These are phyloP conservation scores for Colletotrichum limetticola DNA, from an alignment of 2,329 filamentous ascomycete species.

Conservation along the genomic window DNA sequence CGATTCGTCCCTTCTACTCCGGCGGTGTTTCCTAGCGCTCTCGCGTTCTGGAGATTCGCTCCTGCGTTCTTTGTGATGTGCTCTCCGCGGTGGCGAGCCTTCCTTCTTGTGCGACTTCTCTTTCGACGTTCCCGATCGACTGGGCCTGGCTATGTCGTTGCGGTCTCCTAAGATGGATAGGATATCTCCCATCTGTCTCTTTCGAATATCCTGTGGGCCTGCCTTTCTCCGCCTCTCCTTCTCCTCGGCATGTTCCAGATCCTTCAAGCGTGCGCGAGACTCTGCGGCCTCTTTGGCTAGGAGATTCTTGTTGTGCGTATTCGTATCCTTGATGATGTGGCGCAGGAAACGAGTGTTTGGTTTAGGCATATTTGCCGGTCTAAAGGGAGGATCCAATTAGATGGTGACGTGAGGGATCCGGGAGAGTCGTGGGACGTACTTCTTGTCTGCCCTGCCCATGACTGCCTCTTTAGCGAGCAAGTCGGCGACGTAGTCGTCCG, in stretches of 20 bases:
- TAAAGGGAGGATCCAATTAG: conserved; percentile 46
- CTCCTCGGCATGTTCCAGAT: conserved; percentile 63
- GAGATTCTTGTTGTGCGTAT: conserved; percentile 88
- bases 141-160: conserved; percentile 36
- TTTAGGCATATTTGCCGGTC: conserved; percentile 77
- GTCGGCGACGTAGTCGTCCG: conserved; percentile 82
- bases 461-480: conserved; percentile 85
- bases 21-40: conserved; percentile 1
- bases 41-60: conserved; percentile 32
- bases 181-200: conserved; percentile 69
- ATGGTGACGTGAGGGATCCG: neutral
- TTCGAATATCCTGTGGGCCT: conserved; percentile 62
- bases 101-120: conserved; percentile 22
- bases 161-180: conserved; percentile 64
- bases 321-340: conserved; percentile 88
- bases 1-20: conserved; percentile 17
- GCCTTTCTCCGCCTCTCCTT: conserved; percentile 57
- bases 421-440: conserved; percentile 49
- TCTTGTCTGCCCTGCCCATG: conserved; percentile 70
- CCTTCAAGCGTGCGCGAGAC: conserved; percentile 74
- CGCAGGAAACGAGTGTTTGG: conserved; percentile 92
- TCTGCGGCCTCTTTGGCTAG: conserved; percentile 87
- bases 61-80: conserved; percentile 12
- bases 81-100: conserved; percentile 1
- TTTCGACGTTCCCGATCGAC: conserved; percentile 21